A percentile compares a stretch with the other conserved stretches of the same genome.
Conservation (phyloP, 352 stramenopile species). For the Pythium volutum region DNA sequence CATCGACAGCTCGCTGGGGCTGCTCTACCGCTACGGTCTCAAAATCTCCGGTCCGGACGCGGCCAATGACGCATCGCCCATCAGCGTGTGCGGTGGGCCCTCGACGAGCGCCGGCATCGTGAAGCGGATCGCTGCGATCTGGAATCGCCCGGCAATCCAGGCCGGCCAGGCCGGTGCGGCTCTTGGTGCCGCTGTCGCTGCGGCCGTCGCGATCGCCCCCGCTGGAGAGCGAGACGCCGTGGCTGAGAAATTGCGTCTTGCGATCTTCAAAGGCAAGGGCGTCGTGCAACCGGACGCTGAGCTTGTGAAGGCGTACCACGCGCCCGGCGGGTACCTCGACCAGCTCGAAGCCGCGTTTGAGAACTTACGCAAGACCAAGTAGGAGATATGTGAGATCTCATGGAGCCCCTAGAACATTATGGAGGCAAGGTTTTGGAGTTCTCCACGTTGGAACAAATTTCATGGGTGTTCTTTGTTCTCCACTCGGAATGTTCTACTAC, state of each 20-base stretch:
- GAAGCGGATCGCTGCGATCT: slow-evolving; percentile 4
- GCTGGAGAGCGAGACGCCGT: background rate
- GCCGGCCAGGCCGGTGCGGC: background rate
- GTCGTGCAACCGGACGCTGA: background rate
- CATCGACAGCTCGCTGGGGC: slow-evolving; percentile 1
- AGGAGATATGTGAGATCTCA: background rate
- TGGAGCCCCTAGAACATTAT: background rate
- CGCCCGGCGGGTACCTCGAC: background rate
- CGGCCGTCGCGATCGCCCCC: background rate
- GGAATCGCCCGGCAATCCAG: slow-evolving; percentile 3
- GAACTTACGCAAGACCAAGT: background rate
- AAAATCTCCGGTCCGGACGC: slow-evolving; percentile 1
- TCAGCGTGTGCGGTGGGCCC: slow-evolving; percentile 1
- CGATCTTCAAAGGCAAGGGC: background rate
- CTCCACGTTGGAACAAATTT: no score
- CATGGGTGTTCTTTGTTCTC: no score
- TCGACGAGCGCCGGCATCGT: background rate
- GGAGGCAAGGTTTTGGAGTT: no score
- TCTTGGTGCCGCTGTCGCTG: background rate
- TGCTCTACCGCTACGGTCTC: slow-evolving; percentile 3
- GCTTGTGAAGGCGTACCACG: background rate
- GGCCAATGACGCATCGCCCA: background rate
- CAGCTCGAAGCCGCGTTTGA: slow-evolving; percentile 4
- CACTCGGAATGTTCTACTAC: no score
- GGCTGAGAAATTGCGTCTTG: background rate